Percentiles rank a stretch among this genome's conserved stretches.
phyloP scores from a whole-genome alignment of 495 filamentous ascomycete species.

The Pyronema omphalodes region DNA sequence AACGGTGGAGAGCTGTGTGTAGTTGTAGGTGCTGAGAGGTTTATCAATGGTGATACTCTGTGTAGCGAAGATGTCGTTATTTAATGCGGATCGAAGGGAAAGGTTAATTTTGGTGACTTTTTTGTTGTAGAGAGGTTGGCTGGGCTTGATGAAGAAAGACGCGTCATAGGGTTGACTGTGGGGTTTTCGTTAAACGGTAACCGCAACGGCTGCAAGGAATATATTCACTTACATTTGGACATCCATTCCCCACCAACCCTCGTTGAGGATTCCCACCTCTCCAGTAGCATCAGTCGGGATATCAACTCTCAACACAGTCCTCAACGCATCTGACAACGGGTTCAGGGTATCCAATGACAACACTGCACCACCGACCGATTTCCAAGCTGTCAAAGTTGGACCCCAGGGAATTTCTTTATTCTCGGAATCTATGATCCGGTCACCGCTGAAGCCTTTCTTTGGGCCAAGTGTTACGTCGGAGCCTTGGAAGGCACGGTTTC shows the following conservation, averaged over 20 bases:
- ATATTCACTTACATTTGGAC: conserved; percentile 26
- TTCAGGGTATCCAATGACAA: conserved; percentile 34
- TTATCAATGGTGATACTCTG: conserved; percentile 26
- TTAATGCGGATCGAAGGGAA: conserved; percentile 31
- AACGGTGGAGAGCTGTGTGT: conserved; percentile 34
- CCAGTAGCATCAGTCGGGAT: conserved; percentile 24
- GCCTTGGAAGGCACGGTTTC: conserved; percentile 54
- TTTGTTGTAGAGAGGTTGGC: conserved; percentile 18
- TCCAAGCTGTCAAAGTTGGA: conserved; percentile 36
- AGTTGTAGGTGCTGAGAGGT: conserved; percentile 21
- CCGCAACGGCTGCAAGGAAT: background rate
- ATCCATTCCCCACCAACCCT: conserved; percentile 44
- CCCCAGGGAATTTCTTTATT: conserved; percentile 15
- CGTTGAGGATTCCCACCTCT: conserved; percentile 38
- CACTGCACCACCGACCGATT: conserved; percentile 32
- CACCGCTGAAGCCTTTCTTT: conserved; percentile 3
- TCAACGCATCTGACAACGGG: conserved; percentile 36
- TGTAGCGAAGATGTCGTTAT: conserved; percentile 30
- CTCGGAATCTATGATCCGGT: conserved; percentile 13
- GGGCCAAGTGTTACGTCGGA: conserved; percentile 13
- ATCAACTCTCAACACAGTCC: conserved; percentile 40
- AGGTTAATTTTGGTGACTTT: conserved; percentile 29
- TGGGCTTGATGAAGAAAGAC: conserved; percentile 37
- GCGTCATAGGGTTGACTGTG: conserved; percentile 32
- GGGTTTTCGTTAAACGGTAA: background rate